Base-by-base conservation (phyloP, 805 yeast genomes). In the Allodekkera sacchari region DNA sequence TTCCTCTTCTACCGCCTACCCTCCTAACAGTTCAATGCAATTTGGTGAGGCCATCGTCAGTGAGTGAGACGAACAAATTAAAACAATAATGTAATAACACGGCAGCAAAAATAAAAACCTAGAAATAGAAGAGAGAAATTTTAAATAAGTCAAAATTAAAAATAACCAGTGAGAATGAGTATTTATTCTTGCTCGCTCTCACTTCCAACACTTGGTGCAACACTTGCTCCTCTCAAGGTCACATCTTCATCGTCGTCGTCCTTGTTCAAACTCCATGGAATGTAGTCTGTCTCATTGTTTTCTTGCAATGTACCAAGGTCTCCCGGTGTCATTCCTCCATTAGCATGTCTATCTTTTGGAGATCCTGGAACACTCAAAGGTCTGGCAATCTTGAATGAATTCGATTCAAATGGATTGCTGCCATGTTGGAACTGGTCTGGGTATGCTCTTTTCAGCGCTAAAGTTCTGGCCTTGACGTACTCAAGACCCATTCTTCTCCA, bases 401-500 rank as follows among this genome's bases (percentile, higher is more conserved):
- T 59, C 6, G 39, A 36, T 22, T 59, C 68, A 34, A 59, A 59
- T 27, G 63, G 64, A 35, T 59, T 57, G 14, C 46, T 53, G 16
- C 63, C 66, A 22, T 53, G 59, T 22, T 68, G 67, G 58, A 77
- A 89, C 45, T 79, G 69, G 41, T 82, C 85, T 17, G 97, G 96
- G 53, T 92, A 89, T 3, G 96, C 97, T 50, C 97, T 70, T 56
- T 88, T 81, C 54, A 89, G 68, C 0, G 96, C 85, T 47, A 89
- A 70, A 50, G 83, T 87, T 50, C 97, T 76, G 11, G 97, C 97
- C 64, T 89, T 89, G 48, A 84, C 77, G 57, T 89, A 89, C 59
- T 92, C 98, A 32, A 89, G 65, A 1, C 98, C 98, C 97, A 89
- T 88, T 50, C 97, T 74, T 60, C 83, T 84, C 98, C 98, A 89